Evolutionary conservation across 2,329 filamentous ascomycete genomes (phyloP).

Genomic region (Apiospora aurea): DNA sequence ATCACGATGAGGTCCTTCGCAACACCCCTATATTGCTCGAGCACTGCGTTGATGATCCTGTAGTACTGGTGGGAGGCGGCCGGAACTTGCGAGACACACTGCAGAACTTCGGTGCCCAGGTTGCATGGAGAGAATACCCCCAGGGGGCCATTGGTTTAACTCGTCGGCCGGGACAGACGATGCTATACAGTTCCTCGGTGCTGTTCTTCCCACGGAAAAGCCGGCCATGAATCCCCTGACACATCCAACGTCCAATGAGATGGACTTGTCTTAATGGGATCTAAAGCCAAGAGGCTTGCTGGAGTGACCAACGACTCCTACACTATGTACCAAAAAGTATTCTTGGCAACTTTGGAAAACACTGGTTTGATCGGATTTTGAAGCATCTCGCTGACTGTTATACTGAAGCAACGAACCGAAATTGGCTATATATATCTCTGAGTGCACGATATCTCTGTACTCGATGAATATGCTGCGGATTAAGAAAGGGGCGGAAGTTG

Average conservation of each 20-base stretch:
- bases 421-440: too few species aligned
- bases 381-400: background rate
- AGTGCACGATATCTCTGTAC: background rate
- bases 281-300: background rate
- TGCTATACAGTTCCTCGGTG: conserved; percentile 44
- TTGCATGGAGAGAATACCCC: conserved; percentile 51
- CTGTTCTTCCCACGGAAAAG: background rate
- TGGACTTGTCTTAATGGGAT: background rate
- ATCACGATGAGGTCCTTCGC: conserved; percentile 39
- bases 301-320: background rate
- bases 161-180: conserved; percentile 52
- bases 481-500: too few species aligned
- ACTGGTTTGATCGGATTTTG: background rate
- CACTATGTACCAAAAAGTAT: background rate
- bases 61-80: conserved; percentile 49
- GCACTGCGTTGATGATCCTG: conserved; percentile 53
- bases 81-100: conserved; percentile 46
- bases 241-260: background rate
- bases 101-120: conserved; percentile 45
- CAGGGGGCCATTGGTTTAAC: conserved; percentile 55
- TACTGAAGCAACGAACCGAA: background rate
- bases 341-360: background rate
- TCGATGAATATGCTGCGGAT: background rate
- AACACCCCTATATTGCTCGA: conserved; percentile 54
- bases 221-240: background rate